These are phyloP conservation scores for Crithidia brevicula DNA, from an alignment of 208 protist genomes.

Conservation along the genomic window DNA sequence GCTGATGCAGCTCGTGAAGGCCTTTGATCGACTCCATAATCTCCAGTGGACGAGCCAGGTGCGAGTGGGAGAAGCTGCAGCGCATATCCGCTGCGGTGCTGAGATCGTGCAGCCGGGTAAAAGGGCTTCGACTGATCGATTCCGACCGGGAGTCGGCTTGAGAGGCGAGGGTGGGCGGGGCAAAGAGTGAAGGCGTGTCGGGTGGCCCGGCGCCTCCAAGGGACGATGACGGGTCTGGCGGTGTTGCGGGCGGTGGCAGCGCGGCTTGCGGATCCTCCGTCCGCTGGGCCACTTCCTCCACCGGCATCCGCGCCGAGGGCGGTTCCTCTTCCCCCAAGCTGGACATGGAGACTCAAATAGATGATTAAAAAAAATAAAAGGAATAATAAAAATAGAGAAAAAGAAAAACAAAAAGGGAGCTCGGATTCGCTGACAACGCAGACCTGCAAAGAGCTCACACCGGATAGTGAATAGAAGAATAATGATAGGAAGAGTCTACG, in stretches of 20 bases:
- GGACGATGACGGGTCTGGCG: no score
- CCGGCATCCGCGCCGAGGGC: background rate
- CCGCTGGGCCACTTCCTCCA: background rate
- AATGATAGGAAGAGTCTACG: no score
- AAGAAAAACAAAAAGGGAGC: background rate
- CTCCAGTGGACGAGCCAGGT: constrained; percentile 40
- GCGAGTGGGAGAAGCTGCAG: constrained; percentile 19
- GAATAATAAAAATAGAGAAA: no score
- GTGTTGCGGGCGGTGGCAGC: no score
- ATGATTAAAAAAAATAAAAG: no score
- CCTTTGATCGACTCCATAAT: constrained; percentile 70
- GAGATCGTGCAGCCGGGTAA: constrained; percentile 9
- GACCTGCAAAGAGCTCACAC: no score
- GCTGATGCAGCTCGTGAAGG: constrained; percentile 69
- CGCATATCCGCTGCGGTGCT: background rate
- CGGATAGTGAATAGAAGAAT: no score
- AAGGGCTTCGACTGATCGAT: background rate
- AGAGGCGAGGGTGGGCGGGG: background rate
- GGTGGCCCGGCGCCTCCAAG: no score
- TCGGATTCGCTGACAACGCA: no score
- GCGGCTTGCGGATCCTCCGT: no score
- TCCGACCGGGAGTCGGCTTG: background rate
- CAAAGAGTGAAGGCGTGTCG: background rate
- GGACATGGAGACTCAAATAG: background rate
- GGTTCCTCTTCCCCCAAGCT: background rate